Conservation (phyloP, 169 alveolate species). For the Plasmodium sp. region DNA sequence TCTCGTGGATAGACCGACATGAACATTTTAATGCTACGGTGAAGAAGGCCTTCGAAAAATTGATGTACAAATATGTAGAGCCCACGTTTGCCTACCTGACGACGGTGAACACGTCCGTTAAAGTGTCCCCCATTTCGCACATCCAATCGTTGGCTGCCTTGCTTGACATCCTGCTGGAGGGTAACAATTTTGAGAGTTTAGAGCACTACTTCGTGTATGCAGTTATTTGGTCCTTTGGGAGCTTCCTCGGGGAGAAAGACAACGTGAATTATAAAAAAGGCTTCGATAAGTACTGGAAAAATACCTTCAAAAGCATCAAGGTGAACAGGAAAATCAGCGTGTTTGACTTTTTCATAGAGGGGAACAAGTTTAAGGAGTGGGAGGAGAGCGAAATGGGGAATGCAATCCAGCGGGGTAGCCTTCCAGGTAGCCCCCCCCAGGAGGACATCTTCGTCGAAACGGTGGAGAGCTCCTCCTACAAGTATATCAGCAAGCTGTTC, state of each 20-base stretch:
- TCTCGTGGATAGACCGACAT: conserved; percentile 94
- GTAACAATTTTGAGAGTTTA: conserved; percentile 90
- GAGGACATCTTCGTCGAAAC: conserved; percentile 63
- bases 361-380: conserved; percentile 92
- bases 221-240: conserved; percentile 95
- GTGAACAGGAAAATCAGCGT: conserved; percentile 96
- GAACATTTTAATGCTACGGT: conserved; percentile 85
- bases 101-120: conserved; percentile 87
- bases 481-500: conserved; percentile 47
- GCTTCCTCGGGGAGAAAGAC: conserved; percentile 95
- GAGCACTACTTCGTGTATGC: conserved; percentile 95
- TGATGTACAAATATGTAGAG: conserved; percentile 93
- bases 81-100: conserved; percentile 89
- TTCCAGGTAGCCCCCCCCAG: background rate
- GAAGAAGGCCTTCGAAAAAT: conserved; percentile 88
- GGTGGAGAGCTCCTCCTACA: conserved; percentile 48
- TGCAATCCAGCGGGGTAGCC: background rate
- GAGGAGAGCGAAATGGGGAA: conserved; percentile 44
- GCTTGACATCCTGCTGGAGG: conserved; percentile 81
- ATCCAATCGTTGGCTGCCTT: conserved; percentile 65
- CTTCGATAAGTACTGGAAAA: conserved; percentile 96
- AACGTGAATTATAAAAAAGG: conserved; percentile 93
- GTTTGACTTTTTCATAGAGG: conserved; percentile 94
- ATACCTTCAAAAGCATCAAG: conserved; percentile 95
- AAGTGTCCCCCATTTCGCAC: conserved; percentile 70